These are phyloP conservation scores for Russula lepida DNA, from an alignment of 768 basidiomycete genomes.

Conservation along the genomic window DNA sequence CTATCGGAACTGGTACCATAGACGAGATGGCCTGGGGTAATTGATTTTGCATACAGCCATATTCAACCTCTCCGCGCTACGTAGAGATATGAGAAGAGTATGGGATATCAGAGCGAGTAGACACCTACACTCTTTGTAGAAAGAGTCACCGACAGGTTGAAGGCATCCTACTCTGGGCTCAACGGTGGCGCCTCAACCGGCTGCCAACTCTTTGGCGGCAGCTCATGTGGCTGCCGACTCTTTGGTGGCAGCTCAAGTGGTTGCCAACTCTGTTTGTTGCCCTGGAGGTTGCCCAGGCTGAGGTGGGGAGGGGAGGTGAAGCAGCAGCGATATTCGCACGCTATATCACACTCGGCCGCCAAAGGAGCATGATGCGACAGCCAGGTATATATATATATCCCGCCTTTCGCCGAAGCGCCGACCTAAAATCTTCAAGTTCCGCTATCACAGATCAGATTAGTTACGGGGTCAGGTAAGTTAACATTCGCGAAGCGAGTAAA, in stretches of 20 bases:
- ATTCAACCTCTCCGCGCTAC: slow-evolving; percentile 12
- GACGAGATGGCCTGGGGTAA: slow-evolving; percentile 10
- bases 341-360: slow-evolving; percentile 2
- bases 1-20: background rate
- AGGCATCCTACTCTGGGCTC: background rate
- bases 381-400: background rate
- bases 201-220: no score
- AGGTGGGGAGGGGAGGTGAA: slow-evolving; percentile 1
- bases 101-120: background rate
- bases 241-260: no score
- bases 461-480: background rate
- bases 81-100: background rate
- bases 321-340: no score
- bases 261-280: no score
- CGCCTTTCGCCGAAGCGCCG: background rate
- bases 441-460: background rate
- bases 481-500: background rate
- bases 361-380: background rate
- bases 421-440: slow-evolving; percentile 6
- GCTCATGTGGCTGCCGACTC: no score
- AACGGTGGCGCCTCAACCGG: no score
- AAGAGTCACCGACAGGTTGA: slow-evolving; percentile 14
- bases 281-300: slow-evolving; percentile 4
- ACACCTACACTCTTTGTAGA: slow-evolving; percentile 4
- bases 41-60: slow-evolving; percentile 13